A percentile compares a stretch with the other conserved stretches of the same genome.
Conservation (phyloP, 2,329 filamentous ascomycete genomes). For the Ophiognomonia clavigignenti-juglandacearum region DNA sequence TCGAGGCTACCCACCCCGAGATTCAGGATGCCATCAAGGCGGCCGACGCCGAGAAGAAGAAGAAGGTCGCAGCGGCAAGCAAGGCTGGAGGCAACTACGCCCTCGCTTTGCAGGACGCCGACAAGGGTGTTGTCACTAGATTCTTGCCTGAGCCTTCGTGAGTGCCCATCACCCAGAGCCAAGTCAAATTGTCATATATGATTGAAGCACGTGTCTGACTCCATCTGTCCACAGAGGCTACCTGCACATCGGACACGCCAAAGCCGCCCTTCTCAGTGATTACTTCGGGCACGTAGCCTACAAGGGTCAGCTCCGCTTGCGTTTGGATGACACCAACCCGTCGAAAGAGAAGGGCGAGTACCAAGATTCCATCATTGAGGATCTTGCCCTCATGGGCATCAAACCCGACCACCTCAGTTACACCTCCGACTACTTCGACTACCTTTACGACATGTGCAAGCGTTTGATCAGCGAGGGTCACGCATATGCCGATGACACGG, state of each 20-base stretch:
- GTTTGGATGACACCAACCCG: slow-evolving; percentile 97
- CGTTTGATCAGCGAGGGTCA: slow-evolving; percentile 80
- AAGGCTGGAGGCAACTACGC: slow-evolving; percentile 86
- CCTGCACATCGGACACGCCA: slow-evolving; percentile 92
- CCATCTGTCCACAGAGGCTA: slow-evolving; percentile 54
- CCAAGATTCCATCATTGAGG: slow-evolving; percentile 88
- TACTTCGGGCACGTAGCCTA: slow-evolving; percentile 95
- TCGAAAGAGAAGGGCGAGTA: slow-evolving; percentile 97
- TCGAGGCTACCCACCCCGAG: slow-evolving; percentile 78
- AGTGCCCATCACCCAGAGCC: slow-evolving; percentile 31
- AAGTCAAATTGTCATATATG: not conserved
- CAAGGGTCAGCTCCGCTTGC: slow-evolving; percentile 82
- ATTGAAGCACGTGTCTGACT: slow-evolving; percentile 1
- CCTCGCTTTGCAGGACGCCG: slow-evolving; percentile 77
- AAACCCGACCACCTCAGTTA: slow-evolving; percentile 82
- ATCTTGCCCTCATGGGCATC: slow-evolving; percentile 86
- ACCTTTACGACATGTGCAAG: slow-evolving; percentile 81
- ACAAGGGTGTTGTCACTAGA: slow-evolving; percentile 83
- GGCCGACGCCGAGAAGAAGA: slow-evolving; percentile 62
- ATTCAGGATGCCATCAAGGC: slow-evolving; percentile 65
- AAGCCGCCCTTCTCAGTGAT: slow-evolving; percentile 88
- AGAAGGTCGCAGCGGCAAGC: slow-evolving; percentile 63
- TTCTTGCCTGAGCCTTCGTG: slow-evolving; percentile 92
- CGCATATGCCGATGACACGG: slow-evolving; percentile 92
- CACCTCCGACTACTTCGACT: slow-evolving; percentile 93